A percentile compares a stretch with the other conserved stretches of the same genome.
phyloP scores from a whole-genome alignment of 2,329 filamentous ascomycete species.

The Lojkania enalia region DNA sequence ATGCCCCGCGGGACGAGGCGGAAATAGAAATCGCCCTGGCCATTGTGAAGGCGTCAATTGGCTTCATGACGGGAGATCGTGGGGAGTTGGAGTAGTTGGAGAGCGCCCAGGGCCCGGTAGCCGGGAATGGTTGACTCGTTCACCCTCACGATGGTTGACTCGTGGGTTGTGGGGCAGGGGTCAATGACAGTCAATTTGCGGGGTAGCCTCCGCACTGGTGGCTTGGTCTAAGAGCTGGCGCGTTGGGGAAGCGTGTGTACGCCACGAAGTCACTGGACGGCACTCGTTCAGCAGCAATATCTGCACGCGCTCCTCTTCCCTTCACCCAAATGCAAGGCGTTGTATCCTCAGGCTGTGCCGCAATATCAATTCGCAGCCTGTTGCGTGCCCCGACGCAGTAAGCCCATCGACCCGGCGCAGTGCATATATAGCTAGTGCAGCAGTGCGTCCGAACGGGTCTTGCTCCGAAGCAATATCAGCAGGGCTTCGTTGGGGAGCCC shows the following conservation, averaged over 20 bases:
- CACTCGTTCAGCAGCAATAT: no score
- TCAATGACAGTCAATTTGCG: constrained; percentile 8
- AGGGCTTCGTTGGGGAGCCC: constrained; percentile 7
- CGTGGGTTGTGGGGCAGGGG: constrained; percentile 15
- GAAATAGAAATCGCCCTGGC: constrained; percentile 22
- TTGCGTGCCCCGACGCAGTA: constrained; percentile 3
- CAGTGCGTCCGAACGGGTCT: no score
- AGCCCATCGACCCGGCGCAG: neutral
- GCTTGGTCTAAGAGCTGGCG: neutral
- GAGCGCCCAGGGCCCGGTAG: no score
- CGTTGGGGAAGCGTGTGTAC: neutral
- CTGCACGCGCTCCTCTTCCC: constrained; percentile 5
- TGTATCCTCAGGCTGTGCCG: neutral
- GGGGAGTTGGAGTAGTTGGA: constrained; percentile 18
- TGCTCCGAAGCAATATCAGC: constrained; percentile 4
- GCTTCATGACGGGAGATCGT: constrained; percentile 19
- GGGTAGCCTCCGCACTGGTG: constrained; percentile 15
- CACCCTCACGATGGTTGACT: constrained; percentile 5
- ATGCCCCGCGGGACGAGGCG: constrained; percentile 25
- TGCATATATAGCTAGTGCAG: no score
- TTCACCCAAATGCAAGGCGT: neutral
- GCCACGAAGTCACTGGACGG: no score
- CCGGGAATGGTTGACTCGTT: no score
- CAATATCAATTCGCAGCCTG: neutral
- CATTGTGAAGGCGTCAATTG: constrained; percentile 20